Evolutionary conservation across 768 basidiomycete genomes (phyloP), one percentile per base, ranked within the genome.

Genomic region (Agrocybe chaxingu): DNA sequence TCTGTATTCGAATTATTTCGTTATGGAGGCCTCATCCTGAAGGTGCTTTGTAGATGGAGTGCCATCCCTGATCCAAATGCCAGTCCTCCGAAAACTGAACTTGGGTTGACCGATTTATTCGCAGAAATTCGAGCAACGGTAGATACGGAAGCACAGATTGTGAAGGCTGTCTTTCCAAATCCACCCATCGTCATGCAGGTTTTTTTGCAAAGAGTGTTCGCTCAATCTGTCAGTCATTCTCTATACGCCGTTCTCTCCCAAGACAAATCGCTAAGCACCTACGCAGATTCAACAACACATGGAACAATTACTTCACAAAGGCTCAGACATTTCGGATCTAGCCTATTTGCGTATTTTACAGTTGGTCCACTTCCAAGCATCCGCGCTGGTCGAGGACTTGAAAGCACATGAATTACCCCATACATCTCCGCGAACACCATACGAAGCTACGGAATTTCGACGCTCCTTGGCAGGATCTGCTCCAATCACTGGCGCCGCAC

Each of bases 161-260:
- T 99, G 29, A 95, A 97, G 66, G 96, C 94, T 3, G 97, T 99
- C 9, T 99, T 99, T 66, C 97, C 97, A 0, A 93, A 96, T 59
- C 96, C 97, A 7, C 82, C 89, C 12, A 82, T 92, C 11, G 97
- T 99, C 3, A 95, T 98, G 92, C 93, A 97, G 66, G 95, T 98
- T 11, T 98, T 99, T 68, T 66, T 99, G 37, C 97, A 98, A 62
- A 79, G 97, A 32, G 92, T 99, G 1, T 99, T 99, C 69, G 96
- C 95, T 2, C 97, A 98, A 75, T 92, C 93, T 42, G 94, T 95
- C 67, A 57, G 89, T 50, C 48, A 37, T 9, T 19, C 7, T 38
- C 34, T 34, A 8, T 30, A 16, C 18, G 3, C 30, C 13, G 24
- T 18, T 38, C 12, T 48, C 6, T 38, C 41, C 38, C 38, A 50